These are phyloP conservation scores for Lagenidium giganteum DNA, from an alignment of 352 stramenopile genomes.

Conservation along the genomic window DNA sequence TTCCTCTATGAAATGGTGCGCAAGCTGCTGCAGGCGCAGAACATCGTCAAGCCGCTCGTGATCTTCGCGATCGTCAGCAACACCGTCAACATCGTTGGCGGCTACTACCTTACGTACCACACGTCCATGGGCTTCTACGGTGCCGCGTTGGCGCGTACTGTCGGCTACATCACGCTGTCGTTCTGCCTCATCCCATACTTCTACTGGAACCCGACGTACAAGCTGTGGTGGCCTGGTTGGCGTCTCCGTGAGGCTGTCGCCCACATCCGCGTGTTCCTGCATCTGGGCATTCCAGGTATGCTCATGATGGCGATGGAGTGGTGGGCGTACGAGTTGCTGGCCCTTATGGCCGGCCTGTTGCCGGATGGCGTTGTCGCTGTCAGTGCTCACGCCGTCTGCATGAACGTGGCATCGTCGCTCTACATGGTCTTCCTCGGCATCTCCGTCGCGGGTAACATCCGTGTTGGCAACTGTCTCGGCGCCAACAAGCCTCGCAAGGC, in stretches of 20 bases:
- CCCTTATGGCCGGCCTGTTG: conserved; percentile 59
- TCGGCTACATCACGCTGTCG: conserved; percentile 52
- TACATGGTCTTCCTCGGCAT: conserved; percentile 76
- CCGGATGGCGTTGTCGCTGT: conserved; percentile 67
- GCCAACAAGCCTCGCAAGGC: conserved; percentile 67
- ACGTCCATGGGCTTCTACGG: conserved; percentile 64
- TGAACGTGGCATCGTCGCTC: conserved; percentile 55
- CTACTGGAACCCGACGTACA: conserved; percentile 21
- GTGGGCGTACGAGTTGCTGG: conserved; percentile 75
- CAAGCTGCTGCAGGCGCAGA: conserved; percentile 69
- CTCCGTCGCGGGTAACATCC: conserved; percentile 62
- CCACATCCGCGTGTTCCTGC: conserved; percentile 44
- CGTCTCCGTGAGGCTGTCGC: conserved; percentile 29
- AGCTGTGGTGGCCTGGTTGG: conserved; percentile 43
- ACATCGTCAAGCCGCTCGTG: conserved; percentile 62
- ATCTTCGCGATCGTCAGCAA: conserved; percentile 46
- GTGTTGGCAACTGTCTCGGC: conserved; percentile 77
- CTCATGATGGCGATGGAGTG: conserved; percentile 72
- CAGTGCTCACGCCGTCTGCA: conserved; percentile 66
- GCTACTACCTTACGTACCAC: conserved; percentile 71
- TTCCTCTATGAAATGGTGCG: conserved; percentile 74
- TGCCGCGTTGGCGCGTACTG: conserved; percentile 53
- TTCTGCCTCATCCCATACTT: conserved; percentile 56
- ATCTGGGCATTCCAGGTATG: conserved; percentile 39
- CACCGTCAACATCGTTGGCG: conserved; percentile 54